Evolutionary conservation across 441 rosid species (phyloP), one percentile per base, ranked within the genome.

Genomic region (Adansonia grandidieri): DNA sequence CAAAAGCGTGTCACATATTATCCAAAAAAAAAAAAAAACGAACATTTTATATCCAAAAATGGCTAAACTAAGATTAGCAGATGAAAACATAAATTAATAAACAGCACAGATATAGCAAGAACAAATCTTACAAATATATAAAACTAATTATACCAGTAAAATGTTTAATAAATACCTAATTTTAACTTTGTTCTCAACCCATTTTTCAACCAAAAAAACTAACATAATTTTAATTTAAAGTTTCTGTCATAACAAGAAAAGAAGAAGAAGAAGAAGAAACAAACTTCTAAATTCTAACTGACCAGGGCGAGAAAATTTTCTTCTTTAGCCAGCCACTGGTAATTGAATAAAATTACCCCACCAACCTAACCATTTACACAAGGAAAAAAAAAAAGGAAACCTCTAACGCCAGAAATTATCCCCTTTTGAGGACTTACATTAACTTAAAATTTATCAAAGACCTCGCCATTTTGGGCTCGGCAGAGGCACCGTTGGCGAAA

Each of bases 401-500:
- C 72, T 74, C 58, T 57, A 47, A 82, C 15, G 74, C 77, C 75
- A 61, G 4, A 56, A 54, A 5, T 56, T 71, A 77, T 61, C 60
- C 17, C 10, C 37, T 20, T 42, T 44, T 17, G 44, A n/a, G 40
- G 28, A 1, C 64, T 48, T 80, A 71, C 72, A 72, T 10, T 22
- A 70, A 58, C 45, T 32, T n/a, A 2, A 45, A 69, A 62, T 62
- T 84, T 85, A 90, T 86, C 88, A 90, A 63, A 79, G 86, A 22
- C 89, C 92, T 82, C 89, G 87, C 89, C 89, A 82, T 77, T 72
- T 84, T 3, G 95, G 93, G 80, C 93, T 91, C 5, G 88, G 87
- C 70, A 92, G 84, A 19, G 97, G 92, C 81, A 92, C 86, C 17
- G 93, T 91, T 44, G 94, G 94, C 13, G 99, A 91, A 40, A 85